These are phyloP conservation scores for Apiospora arundinis DNA, from an alignment of 2,329 filamentous ascomycete genomes.

Conservation along the genomic window DNA sequence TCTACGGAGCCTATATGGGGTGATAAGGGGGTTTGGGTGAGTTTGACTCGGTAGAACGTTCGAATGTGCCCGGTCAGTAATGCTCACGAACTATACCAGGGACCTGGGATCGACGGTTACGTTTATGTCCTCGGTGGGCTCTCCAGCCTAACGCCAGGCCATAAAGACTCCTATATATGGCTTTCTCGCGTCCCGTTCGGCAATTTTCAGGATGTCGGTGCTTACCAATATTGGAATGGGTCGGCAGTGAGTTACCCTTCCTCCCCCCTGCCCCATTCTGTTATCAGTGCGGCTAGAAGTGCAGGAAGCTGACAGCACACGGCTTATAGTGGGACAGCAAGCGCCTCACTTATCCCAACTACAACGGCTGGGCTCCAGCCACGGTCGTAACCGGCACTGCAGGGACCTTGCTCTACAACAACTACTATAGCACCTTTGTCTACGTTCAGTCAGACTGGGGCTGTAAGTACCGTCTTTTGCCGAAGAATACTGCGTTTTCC, in stretches of 20 bases:
- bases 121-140: conserved; percentile 9
- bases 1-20: conserved; percentile 13
- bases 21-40: conserved; percentile 14
- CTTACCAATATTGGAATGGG: conserved; percentile 15
- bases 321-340: neutral
- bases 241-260: neutral
- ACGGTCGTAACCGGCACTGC: neutral
- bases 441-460: conserved; percentile 8
- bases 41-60: neutral
- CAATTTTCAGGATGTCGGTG: neutral
- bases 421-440: neutral
- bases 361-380: neutral
- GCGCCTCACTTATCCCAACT: neutral
- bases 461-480: neutral
- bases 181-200: neutral
- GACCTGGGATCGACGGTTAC: conserved; percentile 5
- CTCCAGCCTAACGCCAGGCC: neutral
- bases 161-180: neutral
- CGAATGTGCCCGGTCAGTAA: neutral
- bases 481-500: too few relatives aligned
- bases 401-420: neutral
- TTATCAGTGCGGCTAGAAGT: neutral
- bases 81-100: neutral
- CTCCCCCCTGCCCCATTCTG: neutral
- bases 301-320: neutral